Evolutionary conservation across 192 early-diverging fungal species (phyloP), one percentile per base, ranked within the genome.

Genomic region (Podila epicladia): DNA sequence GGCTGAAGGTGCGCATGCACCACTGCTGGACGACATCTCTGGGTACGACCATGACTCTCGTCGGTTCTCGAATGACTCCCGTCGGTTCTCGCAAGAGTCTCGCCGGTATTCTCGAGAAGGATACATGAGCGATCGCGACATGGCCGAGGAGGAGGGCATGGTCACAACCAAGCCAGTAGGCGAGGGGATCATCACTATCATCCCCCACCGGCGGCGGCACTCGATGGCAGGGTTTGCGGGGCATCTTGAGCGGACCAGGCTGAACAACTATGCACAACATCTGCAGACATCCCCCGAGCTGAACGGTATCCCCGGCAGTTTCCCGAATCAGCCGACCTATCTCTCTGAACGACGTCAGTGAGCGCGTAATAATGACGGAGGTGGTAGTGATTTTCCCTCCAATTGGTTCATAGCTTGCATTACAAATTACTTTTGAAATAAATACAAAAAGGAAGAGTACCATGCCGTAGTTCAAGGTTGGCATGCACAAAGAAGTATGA

Each of bases 121-220:
- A 17, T 22, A 26, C 4, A 26, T 55, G 53, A 55, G 53, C 53
- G 53, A 45, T 2, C 53, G 53, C 3, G 69, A 33, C 62, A 63
- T n/a, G 7, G 64, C 61, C 22, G 38, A 53, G 20, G 61, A 67
- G 4, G 68, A 79, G 22, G 41, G 63, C 60, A 72, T 72, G 60
- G 70, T 79, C 19, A 79, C 76, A 2, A 79, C 76, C 4, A 79
- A 59, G 48, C 58, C 76, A 22, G 76, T 79, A 1, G 76, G 76
- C 5, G 76, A 79, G 19, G 76, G 76, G 1, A 79, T 79, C 31
- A 68, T 79, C n/a, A 72, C 76, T 1, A 31, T 79, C 7, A 79
- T 79, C 31, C 76, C 76, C 41, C 76, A 79, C 28, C 64, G 76
- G 41, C 64, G 76, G 49, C 65, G 76, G 53, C 49, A 79, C 35